These are phyloP conservation scores for Naganishia sp. DNA, from an alignment of 1,284 basidiomycete genomes.

Conservation along the genomic window DNA sequence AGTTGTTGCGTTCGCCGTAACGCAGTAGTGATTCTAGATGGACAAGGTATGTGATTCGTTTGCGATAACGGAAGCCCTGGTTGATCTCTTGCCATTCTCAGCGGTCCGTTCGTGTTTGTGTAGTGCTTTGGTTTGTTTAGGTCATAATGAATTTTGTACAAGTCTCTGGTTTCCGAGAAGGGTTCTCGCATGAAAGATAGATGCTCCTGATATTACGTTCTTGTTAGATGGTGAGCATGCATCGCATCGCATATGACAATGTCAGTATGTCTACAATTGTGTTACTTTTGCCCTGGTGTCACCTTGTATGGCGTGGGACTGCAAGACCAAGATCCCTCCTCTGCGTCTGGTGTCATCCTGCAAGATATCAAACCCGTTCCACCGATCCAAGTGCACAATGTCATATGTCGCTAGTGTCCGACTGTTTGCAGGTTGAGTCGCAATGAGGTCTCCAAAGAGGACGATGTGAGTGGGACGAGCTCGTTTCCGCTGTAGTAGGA, in stretches of 20 bases:
- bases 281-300: too few species aligned
- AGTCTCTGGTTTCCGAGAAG: conserved; percentile 12
- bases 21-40: conserved; percentile 40
- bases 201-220: conserved; percentile 12
- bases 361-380: conserved; percentile 64
- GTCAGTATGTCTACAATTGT: not conserved
- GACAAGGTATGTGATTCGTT: not conserved
- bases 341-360: conserved; percentile 77
- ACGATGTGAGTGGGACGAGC: conserved; percentile 76
- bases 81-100: not conserved
- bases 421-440: conserved; percentile 66
- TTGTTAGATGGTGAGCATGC: conserved; percentile 28
- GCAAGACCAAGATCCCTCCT: conserved; percentile 63
- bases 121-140: conserved; percentile 17
- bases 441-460: conserved; percentile 65
- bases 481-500: not conserved
- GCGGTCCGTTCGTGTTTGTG: conserved; percentile 5
- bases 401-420: conserved; percentile 54
- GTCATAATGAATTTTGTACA: conserved; percentile 29
- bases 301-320: not conserved
- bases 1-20: conserved; percentile 54
- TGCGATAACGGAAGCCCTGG: not conserved
- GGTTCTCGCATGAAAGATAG: conserved; percentile 23
- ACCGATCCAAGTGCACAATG: conserved; percentile 52
- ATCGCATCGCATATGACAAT: conserved; percentile 25